A percentile compares a stretch with the other conserved stretches of the same genome.
Conservation (phyloP, 2,329 filamentous ascomycete genomes). For the Pseudogymnoascus sp. region DNA sequence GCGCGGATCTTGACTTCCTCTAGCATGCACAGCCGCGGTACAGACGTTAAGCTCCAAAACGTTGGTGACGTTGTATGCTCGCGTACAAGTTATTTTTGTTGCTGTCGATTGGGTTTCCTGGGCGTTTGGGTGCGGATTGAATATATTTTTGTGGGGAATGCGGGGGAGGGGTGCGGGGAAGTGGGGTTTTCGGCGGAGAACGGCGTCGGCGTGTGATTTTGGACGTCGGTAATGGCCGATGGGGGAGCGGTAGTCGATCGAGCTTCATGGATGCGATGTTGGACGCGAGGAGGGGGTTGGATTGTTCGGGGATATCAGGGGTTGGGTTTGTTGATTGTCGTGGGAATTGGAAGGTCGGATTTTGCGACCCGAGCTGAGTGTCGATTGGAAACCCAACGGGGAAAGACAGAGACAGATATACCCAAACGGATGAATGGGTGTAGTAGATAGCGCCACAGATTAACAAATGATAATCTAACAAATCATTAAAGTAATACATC, state of each 20-base stretch:
- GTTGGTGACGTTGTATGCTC: neutral
- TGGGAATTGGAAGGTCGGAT: neutral
- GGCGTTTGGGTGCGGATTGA: neutral
- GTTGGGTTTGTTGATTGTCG: neutral
- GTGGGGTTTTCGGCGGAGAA: neutral
- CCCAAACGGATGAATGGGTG: neutral
- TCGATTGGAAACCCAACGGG: neutral
- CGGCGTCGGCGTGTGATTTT: neutral
- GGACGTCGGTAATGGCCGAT: neutral
- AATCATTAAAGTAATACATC: neutral
- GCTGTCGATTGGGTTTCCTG: neutral
- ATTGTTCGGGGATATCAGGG: neutral
- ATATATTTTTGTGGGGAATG: neutral
- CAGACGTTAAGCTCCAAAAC: neutral
- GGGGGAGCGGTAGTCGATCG: neutral
- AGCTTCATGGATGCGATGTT: neutral
- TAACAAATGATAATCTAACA: neutral
- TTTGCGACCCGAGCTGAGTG: neutral
- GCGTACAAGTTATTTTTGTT: neutral
- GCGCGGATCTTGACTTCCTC: neutral
- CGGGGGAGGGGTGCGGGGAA: constrained; percentile 3
- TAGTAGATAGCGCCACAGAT: neutral
- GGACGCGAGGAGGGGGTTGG: neutral
- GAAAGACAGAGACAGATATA: neutral
- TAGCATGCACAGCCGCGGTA: neutral